phyloP scores from a whole-genome alignment of 2,329 filamentous ascomycete species.

The Sarocladium kiliense region DNA sequence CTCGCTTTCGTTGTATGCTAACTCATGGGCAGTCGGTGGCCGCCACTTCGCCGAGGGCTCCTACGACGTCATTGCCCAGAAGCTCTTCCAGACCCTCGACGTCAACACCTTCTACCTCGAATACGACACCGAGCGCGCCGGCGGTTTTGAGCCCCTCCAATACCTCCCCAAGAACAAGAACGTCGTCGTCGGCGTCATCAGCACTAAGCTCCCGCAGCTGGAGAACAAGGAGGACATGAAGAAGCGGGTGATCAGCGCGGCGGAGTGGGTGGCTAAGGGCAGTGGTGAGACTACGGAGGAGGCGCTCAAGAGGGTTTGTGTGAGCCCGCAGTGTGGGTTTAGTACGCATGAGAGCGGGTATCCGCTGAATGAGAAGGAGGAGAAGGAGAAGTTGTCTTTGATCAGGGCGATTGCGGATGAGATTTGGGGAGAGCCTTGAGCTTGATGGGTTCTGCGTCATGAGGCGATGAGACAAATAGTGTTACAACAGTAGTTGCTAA shows the following conservation, averaged over 20 bases:
- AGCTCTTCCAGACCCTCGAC: slow-evolving; percentile 58
- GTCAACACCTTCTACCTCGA: slow-evolving; percentile 66
- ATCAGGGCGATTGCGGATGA: slow-evolving; percentile 68
- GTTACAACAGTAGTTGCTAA: no score
- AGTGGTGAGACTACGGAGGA: slow-evolving; percentile 59
- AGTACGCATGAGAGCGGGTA: slow-evolving; percentile 73
- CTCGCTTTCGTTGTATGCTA: not conserved
- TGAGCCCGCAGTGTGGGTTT: slow-evolving; percentile 70
- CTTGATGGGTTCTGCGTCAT: no score
- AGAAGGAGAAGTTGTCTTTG: slow-evolving; percentile 67
- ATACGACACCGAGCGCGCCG: slow-evolving; percentile 60
- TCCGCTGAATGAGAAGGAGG: slow-evolving; percentile 60
- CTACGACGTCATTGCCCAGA: slow-evolving; percentile 62
- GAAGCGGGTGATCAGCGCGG: slow-evolving; percentile 52
- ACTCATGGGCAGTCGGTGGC: slow-evolving; percentile 36
- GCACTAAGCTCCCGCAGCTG: slow-evolving; percentile 55
- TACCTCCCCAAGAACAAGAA: slow-evolving; percentile 56
- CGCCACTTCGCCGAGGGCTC: slow-evolving; percentile 62
- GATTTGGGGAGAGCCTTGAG: slow-evolving; percentile 51
- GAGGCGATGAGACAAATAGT: no score
- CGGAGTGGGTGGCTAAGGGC: slow-evolving; percentile 65
- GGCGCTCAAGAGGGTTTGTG: slow-evolving; percentile 61
- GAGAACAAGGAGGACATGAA: slow-evolving; percentile 62
- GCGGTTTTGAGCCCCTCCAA: slow-evolving; percentile 61
- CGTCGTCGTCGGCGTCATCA: slow-evolving; percentile 60